A percentile compares a stretch with the other conserved stretches of the same genome.
phyloP scores from a whole-genome alignment of 192 early-diverging fungal genomes.

The Backusella parvicylindrica region DNA sequence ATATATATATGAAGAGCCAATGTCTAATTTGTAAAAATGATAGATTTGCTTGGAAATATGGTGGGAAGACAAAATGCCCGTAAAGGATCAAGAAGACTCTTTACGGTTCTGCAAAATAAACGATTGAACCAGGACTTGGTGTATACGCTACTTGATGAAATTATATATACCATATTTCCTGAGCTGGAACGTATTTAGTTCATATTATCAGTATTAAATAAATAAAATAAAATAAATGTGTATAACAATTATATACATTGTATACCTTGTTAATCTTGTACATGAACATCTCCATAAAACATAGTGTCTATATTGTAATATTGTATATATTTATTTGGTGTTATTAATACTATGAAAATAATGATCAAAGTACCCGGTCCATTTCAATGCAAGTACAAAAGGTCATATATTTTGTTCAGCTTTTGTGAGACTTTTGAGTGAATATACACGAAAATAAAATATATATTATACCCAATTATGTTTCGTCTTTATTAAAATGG shows the following conservation, averaged over 20 bases:
- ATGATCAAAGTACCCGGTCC: neutral
- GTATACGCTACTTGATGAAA: conserved; percentile 72
- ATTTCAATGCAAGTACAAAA: neutral
- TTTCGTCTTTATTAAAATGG: too few relatives aligned
- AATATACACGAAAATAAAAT: neutral
- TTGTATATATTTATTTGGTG: neutral
- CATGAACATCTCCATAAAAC: neutral
- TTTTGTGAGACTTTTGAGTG: neutral
- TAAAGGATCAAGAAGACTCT: conserved; percentile 66
- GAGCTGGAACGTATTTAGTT: conserved; percentile 41
- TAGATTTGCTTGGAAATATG: conserved; percentile 67
- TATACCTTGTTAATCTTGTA: neutral
- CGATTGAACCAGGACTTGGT: conserved; percentile 78
- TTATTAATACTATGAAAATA: neutral
- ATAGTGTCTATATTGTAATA: neutral
- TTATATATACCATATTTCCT: conserved; percentile 66
- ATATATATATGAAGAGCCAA: too few relatives aligned
- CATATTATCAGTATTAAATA: neutral
- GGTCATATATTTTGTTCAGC: neutral
- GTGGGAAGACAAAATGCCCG: conserved; percentile 82
- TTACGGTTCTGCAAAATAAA: conserved; percentile 70
- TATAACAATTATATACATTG: neutral
- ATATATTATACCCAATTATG: too few relatives aligned
- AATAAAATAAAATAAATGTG: neutral
- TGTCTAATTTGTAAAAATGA: neutral